Percentiles rank a stretch among this genome's conserved stretches.
Conservation (phyloP, 2,329 filamentous ascomycete genomes). For the Cordyceps pruinosa region DNA sequence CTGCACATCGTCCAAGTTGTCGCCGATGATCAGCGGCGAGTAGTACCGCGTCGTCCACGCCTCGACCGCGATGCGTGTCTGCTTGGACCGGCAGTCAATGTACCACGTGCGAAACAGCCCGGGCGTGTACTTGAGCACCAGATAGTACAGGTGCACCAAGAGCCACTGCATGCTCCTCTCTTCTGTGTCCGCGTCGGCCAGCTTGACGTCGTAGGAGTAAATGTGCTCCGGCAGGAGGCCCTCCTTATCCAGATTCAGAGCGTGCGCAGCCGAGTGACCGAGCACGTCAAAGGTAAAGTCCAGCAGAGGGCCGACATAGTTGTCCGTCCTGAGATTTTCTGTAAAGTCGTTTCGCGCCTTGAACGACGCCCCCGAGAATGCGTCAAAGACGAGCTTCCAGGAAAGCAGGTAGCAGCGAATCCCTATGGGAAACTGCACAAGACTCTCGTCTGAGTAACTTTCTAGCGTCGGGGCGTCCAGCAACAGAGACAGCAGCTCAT, state of each 20-base stretch:
- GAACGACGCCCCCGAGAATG: constrained; percentile 70
- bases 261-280: constrained; percentile 66
- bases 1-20: constrained; percentile 60
- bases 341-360: constrained; percentile 78
- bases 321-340: constrained; percentile 67
- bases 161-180: constrained; percentile 78
- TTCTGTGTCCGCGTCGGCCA: constrained; percentile 50
- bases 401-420: constrained; percentile 78
- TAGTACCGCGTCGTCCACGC: constrained; percentile 81
- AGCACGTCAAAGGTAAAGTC: constrained; percentile 80
- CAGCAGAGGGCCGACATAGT: constrained; percentile 62
- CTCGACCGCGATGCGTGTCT: constrained; percentile 73
- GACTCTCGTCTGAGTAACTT: constrained; percentile 56
- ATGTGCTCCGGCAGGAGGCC: constrained; percentile 54
- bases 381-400: constrained; percentile 86
- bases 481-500: constrained; percentile 78
- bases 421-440: constrained; percentile 60
- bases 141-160: constrained; percentile 78
- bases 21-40: constrained; percentile 60
- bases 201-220: constrained; percentile 43
- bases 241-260: constrained; percentile 65
- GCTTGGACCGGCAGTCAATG: constrained; percentile 69
- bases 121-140: constrained; percentile 68
- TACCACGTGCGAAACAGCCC: constrained; percentile 80
- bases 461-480: constrained; percentile 69